A percentile compares a stretch with the other conserved stretches of the same genome.
Conservation (phyloP, 768 basidiomycete genomes). For the Sarcodon aspratus region DNA sequence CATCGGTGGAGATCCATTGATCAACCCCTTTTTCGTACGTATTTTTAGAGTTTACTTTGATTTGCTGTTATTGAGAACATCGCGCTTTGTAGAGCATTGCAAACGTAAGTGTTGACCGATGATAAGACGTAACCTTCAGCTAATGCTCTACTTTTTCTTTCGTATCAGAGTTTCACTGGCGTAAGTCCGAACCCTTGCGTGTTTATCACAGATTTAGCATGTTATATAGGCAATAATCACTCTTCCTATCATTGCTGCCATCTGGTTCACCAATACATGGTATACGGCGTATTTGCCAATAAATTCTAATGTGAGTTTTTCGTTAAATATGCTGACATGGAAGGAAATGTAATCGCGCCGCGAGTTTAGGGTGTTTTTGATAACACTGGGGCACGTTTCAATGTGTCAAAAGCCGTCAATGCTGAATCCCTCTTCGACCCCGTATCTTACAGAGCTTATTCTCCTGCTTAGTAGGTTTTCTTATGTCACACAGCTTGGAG, state of each 20-base stretch:
- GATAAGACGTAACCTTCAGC: neutral
- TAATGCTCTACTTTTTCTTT: neutral
- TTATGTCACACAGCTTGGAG: neutral
- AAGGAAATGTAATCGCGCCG: too few relatives aligned
- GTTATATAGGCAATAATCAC: neutral
- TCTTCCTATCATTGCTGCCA: neutral
- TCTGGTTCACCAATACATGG: neutral
- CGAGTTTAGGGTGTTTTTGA: slow-evolving; percentile 38
- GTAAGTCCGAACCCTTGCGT: too few relatives aligned
- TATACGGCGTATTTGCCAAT: slow-evolving; percentile 65
- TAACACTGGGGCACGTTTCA: slow-evolving; percentile 62
- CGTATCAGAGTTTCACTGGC: neutral
- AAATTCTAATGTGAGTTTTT: slow-evolving; percentile 28
- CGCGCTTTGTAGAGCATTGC: neutral
- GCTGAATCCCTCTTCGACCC: slow-evolving; percentile 47
- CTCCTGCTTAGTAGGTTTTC: slow-evolving; percentile 29
- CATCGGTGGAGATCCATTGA: slow-evolving; percentile 64
- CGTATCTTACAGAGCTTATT: slow-evolving; percentile 63
- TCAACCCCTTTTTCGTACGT: slow-evolving; percentile 38
- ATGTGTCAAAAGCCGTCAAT: slow-evolving; percentile 47
- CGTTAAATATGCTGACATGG: too few relatives aligned
- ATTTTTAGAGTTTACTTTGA: neutral
- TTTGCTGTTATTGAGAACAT: too few relatives aligned
- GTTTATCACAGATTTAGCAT: too few relatives aligned
- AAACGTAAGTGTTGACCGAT: neutral